A percentile compares a stretch with the other conserved stretches of the same genome.
These are phyloP conservation scores for Hyaloscypha hepaticicola DNA, from an alignment of 495 filamentous ascomycete genomes.

Conservation along the genomic window DNA sequence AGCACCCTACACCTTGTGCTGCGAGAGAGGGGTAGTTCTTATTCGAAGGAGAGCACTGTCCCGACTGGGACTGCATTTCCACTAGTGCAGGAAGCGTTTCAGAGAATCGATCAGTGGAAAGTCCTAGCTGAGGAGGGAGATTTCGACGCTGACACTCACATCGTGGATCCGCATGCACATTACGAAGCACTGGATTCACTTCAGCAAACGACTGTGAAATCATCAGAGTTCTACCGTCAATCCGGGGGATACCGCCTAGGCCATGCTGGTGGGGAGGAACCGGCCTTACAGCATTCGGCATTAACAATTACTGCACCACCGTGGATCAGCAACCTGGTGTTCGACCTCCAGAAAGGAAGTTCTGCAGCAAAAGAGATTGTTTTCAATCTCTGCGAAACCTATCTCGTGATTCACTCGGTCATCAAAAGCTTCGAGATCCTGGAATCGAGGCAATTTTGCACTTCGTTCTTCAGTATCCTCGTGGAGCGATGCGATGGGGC, in stretches of 20 bases:
- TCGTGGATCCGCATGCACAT: neutral
- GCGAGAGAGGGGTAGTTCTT: neutral
- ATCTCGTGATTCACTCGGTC: conserved; percentile 5
- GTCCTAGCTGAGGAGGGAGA: neutral
- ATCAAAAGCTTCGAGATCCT: conserved; percentile 6
- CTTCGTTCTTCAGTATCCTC: conserved; percentile 5
- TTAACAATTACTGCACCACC: too few relatives aligned
- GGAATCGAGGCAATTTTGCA: conserved; percentile 7
- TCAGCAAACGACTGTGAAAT: conserved; percentile 1
- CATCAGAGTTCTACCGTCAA: conserved; percentile 8
- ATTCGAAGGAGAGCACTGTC: neutral
- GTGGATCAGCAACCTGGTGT: too few relatives aligned
- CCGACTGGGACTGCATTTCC: neutral
- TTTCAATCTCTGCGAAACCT: conserved; percentile 8
- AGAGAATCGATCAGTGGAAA: neutral
- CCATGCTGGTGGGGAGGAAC: too few relatives aligned
- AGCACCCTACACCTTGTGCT: neutral
- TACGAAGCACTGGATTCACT: neutral
- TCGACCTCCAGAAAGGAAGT: too few relatives aligned
- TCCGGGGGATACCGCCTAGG: neutral
- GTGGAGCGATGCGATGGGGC: conserved; percentile 6
- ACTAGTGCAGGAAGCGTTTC: neutral
- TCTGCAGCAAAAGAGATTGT: too few relatives aligned
- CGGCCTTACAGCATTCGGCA: too few relatives aligned
- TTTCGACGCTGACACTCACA: neutral